phyloP scores from a whole-genome alignment of 345 rosid species.

The Sisymbrium irio region DNA sequence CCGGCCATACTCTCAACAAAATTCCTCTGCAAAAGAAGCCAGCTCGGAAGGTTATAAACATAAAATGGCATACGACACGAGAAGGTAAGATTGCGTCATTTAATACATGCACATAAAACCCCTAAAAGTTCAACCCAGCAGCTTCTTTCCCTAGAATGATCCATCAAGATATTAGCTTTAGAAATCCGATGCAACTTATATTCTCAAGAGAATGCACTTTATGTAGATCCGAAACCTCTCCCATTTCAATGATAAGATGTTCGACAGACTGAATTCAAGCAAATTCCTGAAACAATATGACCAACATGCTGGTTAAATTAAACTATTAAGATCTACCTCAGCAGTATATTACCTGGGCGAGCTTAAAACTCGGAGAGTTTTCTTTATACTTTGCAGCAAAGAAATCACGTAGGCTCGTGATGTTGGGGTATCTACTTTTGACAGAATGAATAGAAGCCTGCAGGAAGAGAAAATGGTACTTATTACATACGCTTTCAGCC shows the following conservation, averaged over 20 bases:
- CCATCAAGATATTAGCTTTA: not conserved
- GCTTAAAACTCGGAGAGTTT: slow-evolving; percentile 83
- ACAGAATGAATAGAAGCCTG: slow-evolving; percentile 98
- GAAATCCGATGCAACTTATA: not conserved
- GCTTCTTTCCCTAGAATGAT: not conserved
- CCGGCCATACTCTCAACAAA: slow-evolving; percentile 99
- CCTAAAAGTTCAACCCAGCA: slow-evolving; percentile 14
- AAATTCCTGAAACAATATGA: slow-evolving; percentile 11
- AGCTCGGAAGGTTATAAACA: slow-evolving; percentile 5
- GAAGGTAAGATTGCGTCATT: not conserved
- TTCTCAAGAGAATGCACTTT: slow-evolving; percentile 12
- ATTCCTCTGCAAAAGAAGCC: slow-evolving; percentile 71
- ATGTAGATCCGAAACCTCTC: not conserved
- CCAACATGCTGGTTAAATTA: slow-evolving; percentile 9
- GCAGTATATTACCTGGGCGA: slow-evolving; percentile 76
- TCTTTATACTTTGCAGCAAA: slow-evolving; percentile 87
- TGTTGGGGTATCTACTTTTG: slow-evolving; percentile 88
- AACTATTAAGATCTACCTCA: slow-evolving; percentile 5
- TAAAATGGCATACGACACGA: not conserved
- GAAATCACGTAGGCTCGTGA: slow-evolving; percentile 85
- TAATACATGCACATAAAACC: not conserved
- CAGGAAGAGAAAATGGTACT: slow-evolving; percentile 8
- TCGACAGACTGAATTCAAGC: not conserved
- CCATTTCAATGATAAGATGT: slow-evolving; percentile 9
- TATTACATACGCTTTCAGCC: slow-evolving; percentile 4